Percentiles rank a stretch among this genome's conserved stretches.
These are phyloP conservation scores for Capsella rubella DNA, from an alignment of 441 rosid species.

Conservation along the genomic window DNA sequence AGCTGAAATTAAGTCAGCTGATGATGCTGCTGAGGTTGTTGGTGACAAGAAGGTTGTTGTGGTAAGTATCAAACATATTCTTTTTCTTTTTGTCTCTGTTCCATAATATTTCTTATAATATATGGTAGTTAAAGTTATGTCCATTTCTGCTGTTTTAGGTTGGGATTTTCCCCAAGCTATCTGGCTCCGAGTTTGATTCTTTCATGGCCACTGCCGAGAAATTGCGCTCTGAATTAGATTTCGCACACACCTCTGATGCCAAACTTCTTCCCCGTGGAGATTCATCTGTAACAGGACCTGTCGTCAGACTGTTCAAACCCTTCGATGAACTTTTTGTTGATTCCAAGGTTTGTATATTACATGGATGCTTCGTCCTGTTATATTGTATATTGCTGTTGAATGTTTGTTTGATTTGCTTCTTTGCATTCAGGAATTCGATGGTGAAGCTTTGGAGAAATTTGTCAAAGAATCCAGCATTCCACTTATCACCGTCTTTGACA, in stretches of 20 bases:
- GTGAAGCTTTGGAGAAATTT: constrained; percentile 77
- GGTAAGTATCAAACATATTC: constrained; percentile 54
- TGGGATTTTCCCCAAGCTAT: constrained; percentile 85
- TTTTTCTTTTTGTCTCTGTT: not conserved
- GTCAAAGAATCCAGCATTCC: constrained; percentile 82
- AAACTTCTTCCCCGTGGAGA: constrained; percentile 91
- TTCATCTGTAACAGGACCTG: constrained; percentile 73
- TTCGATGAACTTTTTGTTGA: constrained; percentile 90
- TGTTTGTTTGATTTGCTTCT: constrained; percentile 30
- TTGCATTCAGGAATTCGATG: constrained; percentile 70
- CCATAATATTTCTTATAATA: not conserved
- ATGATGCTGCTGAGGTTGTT: constrained; percentile 61
- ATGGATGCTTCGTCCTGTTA: constrained; percentile 10
- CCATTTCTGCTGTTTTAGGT: constrained; percentile 57
- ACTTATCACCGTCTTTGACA: constrained; percentile 71
- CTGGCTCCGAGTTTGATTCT: constrained; percentile 84
- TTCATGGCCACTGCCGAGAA: constrained; percentile 75
- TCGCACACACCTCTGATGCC: constrained; percentile 81
- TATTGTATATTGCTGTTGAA: constrained; percentile 1
- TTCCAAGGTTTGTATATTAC: constrained; percentile 58
- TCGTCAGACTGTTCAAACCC: constrained; percentile 91
- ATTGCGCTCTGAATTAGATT: constrained; percentile 86
- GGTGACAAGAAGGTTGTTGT: constrained; percentile 71
- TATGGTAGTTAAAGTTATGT: not conserved
- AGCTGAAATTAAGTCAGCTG: constrained; percentile 74